phyloP scores from a whole-genome alignment of 73 alveolate genomes.

The Paramecium tetraurelia region DNA sequence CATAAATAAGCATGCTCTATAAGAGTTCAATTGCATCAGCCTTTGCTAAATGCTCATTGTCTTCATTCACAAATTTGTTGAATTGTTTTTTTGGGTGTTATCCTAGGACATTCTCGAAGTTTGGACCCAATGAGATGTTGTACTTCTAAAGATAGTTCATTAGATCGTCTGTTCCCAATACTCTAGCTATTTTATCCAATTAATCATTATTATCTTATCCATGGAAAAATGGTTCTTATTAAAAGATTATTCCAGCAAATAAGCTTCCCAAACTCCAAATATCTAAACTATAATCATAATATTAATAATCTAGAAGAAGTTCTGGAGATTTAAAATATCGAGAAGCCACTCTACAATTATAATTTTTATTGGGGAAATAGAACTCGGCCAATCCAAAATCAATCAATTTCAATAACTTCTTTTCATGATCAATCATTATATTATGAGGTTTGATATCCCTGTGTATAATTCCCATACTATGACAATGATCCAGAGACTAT shows the following conservation, averaged over 20 bases:
- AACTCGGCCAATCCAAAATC: conserved; percentile 93
- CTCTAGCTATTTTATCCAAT: conserved; percentile 82
- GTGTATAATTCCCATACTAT: conserved; percentile 85
- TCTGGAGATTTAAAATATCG: conserved; percentile 75
- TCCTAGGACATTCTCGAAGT: conserved; percentile 67
- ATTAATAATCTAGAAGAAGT: conserved; percentile 65
- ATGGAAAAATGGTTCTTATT: conserved; percentile 84
- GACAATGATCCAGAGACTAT: conserved; percentile 83
- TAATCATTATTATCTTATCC: conserved; percentile 82
- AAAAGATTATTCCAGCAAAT: conserved; percentile 78
- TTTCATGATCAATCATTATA: conserved; percentile 78
- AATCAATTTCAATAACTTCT: conserved; percentile 73
- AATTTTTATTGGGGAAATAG: conserved; percentile 77
- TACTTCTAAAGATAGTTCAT: conserved; percentile 72
- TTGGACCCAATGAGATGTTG: conserved; percentile 64
- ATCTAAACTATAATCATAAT: conserved; percentile 78
- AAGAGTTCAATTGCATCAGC: conserved; percentile 85
- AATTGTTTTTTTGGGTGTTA: conserved; percentile 74
- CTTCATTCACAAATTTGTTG: conserved; percentile 74
- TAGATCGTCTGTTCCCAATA: conserved; percentile 80
- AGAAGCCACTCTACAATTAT: conserved; percentile 76
- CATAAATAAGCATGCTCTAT: conserved; percentile 78
- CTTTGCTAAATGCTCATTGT: conserved; percentile 75
- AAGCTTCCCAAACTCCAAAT: conserved; percentile 80
- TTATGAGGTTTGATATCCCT: conserved; percentile 90